phyloP scores from a whole-genome alignment of 1,284 basidiomycete genomes.

The Xanthoconium separans region DNA sequence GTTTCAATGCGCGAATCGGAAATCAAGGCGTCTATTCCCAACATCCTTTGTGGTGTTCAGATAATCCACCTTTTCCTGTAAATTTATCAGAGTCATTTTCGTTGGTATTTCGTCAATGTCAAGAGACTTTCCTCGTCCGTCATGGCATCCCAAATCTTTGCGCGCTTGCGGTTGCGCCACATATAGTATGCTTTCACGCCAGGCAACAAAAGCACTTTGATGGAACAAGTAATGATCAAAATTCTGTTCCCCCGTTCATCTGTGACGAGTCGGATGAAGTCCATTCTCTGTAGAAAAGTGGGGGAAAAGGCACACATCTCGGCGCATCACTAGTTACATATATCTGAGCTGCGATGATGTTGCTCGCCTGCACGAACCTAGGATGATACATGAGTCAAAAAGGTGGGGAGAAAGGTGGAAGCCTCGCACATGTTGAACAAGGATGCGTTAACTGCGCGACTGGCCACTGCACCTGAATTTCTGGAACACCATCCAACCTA shows the following conservation, averaged over 20 bases:
- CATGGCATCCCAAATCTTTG: constrained; percentile 52
- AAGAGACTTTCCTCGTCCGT: constrained; percentile 39
- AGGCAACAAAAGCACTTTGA: constrained; percentile 50
- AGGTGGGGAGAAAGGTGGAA: too few relatives aligned
- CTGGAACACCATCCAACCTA: constrained; percentile 35
- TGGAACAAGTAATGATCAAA: constrained; percentile 42
- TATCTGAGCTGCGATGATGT: constrained; percentile 44
- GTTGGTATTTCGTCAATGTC: neutral
- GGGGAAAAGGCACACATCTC: constrained; percentile 33
- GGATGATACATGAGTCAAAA: neutral
- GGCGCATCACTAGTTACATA: constrained; percentile 50
- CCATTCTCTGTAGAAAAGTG: neutral
- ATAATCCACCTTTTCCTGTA: constrained; percentile 41
- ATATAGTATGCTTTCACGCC: constrained; percentile 50
- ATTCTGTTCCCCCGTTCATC: constrained; percentile 50
- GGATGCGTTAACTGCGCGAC: constrained; percentile 53
- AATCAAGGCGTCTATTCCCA: constrained; percentile 39
- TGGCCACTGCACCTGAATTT: constrained; percentile 46
- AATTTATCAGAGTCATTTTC: neutral
- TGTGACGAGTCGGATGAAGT: constrained; percentile 15
- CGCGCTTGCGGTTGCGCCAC: constrained; percentile 49
- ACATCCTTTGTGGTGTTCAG: constrained; percentile 42
- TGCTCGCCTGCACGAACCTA: constrained; percentile 47
- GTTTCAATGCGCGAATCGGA: constrained; percentile 38
- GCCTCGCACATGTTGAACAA: constrained; percentile 50